Evolutionary conservation across 495 filamentous ascomycete genomes (phyloP).

Genomic region (Cercophora scortea): DNA sequence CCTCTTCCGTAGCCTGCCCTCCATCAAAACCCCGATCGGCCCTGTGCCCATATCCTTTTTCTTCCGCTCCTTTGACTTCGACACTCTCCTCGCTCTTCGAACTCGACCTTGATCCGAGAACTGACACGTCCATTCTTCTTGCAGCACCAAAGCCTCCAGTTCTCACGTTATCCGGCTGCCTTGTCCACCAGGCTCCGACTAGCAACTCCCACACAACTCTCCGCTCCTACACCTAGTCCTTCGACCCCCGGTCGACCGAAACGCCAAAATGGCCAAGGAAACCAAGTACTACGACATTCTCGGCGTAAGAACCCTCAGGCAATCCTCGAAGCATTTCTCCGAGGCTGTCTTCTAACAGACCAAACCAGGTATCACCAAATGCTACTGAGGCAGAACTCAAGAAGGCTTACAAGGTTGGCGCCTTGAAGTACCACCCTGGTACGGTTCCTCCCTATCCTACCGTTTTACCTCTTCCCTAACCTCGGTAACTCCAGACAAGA

Average conservation of each 20-base stretch:
- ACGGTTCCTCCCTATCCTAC: constrained; percentile 22
- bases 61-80: no score
- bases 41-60: no score
- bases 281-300: constrained; percentile 80
- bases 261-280: constrained; percentile 76
- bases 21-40: no score
- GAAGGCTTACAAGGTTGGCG: constrained; percentile 85
- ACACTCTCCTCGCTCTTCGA: no score
- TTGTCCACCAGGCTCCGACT: not conserved
- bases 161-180: no score
- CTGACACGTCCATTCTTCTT: no score
- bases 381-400: constrained; percentile 74
- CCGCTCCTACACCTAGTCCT: not conserved
- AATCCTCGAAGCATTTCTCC: not conserved
- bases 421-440: constrained; percentile 89
- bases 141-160: no score
- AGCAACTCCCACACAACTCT: constrained; percentile 1
- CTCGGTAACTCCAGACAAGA: constrained; percentile 64
- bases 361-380: constrained; percentile 57
- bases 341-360: constrained; percentile 15
- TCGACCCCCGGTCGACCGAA: not conserved
- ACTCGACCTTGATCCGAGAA: no score
- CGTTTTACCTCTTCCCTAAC: constrained; percentile 10
- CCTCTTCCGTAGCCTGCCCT: no score
- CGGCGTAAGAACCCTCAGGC: constrained; percentile 53